Percentiles rank a stretch among this genome's conserved stretches.
These are phyloP conservation scores for Fusarium nurragi DNA, from an alignment of 2,329 filamentous ascomycete species.

Conservation along the genomic window DNA sequence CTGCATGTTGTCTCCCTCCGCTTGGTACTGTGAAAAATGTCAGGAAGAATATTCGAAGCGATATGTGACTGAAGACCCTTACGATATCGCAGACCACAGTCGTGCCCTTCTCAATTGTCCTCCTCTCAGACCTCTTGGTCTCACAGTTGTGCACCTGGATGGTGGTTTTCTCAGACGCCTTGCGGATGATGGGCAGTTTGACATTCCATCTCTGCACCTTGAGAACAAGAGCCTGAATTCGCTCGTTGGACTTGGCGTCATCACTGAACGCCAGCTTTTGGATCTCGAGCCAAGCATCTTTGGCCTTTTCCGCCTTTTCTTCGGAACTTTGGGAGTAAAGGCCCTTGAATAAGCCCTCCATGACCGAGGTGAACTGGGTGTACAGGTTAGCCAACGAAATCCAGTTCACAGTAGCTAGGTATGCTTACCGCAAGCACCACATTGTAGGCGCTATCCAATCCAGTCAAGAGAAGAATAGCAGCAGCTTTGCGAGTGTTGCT, in stretches of 20 bases:
- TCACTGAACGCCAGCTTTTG: neutral
- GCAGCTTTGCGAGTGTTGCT: neutral
- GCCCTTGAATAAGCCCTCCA: neutral
- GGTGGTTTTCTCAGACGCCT: fast-evolving
- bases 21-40: neutral
- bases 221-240: neutral
- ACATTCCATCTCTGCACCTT: neutral
- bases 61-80: neutral
- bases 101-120: neutral
- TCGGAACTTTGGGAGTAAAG: neutral
- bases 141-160: neutral
- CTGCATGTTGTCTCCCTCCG: neutral
- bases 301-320: neutral
- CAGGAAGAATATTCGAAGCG: too few relatives aligned
- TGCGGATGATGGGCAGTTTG: neutral
- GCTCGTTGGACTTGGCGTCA: neutral
- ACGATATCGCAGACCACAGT: slow-evolving; percentile 11
- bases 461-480: slow-evolving; percentile 1
- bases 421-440: neutral
- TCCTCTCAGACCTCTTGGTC: neutral
- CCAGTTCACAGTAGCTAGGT: too few relatives aligned
- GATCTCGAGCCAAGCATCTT: neutral
- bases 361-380: neutral
- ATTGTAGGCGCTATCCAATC: slow-evolving; percentile 4
- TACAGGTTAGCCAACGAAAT: neutral